phyloP scores from a whole-genome alignment of 2,329 filamentous ascomycete genomes.

The Colletotrichum sp. region DNA sequence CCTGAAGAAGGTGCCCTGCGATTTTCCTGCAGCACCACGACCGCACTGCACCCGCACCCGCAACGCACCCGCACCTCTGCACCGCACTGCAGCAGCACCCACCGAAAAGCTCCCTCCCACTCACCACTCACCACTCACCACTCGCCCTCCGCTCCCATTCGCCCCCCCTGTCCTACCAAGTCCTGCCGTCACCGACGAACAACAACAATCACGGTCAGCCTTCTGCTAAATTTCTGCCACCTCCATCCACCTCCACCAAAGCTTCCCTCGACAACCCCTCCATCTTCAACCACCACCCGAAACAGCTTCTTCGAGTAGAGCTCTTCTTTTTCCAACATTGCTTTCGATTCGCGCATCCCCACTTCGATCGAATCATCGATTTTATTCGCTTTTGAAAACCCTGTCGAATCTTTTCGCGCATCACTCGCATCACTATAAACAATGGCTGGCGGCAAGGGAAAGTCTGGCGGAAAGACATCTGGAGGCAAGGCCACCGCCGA shows the following conservation, averaged over 20 bases:
- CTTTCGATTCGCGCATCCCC: slow-evolving; percentile 16
- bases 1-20: not conserved
- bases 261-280: slow-evolving; percentile 21
- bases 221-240: slow-evolving; percentile 23
- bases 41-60: not conserved
- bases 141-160: not conserved
- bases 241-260: slow-evolving; percentile 22
- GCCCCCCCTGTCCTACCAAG: slow-evolving; percentile 10
- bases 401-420: slow-evolving; percentile 3
- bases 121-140: not conserved
- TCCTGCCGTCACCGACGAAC: slow-evolving; percentile 20
- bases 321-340: not conserved
- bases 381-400: not conserved
- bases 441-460: slow-evolving; percentile 91
- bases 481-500: slow-evolving; percentile 76
- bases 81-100: not conserved
- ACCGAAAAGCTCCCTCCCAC: slow-evolving; percentile 8
- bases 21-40: not conserved
- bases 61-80: not conserved
- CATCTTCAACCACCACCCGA: slow-evolving; percentile 4
- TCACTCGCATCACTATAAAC: slow-evolving; percentile 29
- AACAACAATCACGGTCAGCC: slow-evolving; percentile 20
- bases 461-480: slow-evolving; percentile 87
- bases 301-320: slow-evolving; percentile 5
- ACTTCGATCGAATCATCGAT: slow-evolving; percentile 6